A percentile compares a stretch with the other conserved stretches of the same genome.
Conservation (phyloP, 2,329 filamentous ascomycete genomes). For the Diplodia corticola region DNA sequence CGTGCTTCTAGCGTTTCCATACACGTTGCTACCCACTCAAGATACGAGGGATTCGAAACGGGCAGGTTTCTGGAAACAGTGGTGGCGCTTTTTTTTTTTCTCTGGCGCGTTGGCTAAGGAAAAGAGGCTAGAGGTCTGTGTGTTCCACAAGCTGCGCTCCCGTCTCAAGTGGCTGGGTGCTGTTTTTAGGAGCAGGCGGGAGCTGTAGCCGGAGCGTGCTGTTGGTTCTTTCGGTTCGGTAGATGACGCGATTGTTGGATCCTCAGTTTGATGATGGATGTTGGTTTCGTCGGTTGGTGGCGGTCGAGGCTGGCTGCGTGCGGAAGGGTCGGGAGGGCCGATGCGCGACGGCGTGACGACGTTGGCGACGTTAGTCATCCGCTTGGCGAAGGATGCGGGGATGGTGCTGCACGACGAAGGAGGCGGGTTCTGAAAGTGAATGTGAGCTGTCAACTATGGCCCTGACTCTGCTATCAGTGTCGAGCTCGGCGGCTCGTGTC, state of each 20-base stretch:
- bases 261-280: neutral
- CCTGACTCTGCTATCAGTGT: neutral
- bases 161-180: neutral
- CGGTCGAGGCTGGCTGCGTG: neutral
- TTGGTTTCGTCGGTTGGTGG: neutral
- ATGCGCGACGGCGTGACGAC: neutral
- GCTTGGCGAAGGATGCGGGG: neutral
- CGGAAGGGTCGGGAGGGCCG: neutral
- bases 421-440: neutral
- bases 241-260: neutral
- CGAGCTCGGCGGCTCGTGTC: neutral
- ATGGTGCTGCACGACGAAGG: neutral
- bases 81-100: neutral
- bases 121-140: neutral
- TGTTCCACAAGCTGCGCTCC: neutral
- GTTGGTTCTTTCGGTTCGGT: neutral
- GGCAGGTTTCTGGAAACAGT: constrained; percentile 5
- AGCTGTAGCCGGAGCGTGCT: neutral
- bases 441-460: neutral
- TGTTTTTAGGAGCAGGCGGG: neutral
- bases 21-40: neutral
- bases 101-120: neutral
- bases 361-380: neutral
- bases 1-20: neutral
- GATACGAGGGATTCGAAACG: neutral